Base-by-base conservation (phyloP, 495 filamentous ascomycete genomes). In the Lasiosphaeria ovina region DNA sequence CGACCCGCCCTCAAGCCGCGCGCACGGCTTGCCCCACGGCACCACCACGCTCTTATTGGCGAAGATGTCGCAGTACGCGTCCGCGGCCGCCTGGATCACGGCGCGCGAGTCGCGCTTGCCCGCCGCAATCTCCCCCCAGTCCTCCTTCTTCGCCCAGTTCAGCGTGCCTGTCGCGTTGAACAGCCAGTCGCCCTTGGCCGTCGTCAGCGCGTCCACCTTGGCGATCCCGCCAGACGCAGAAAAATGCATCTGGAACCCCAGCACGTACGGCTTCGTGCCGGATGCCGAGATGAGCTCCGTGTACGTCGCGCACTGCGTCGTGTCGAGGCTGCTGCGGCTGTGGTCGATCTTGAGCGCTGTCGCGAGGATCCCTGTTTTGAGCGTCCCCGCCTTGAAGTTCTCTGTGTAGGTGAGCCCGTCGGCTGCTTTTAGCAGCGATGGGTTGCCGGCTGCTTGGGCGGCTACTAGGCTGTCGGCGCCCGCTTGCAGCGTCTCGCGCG, bases 101-200 rank as follows among this genome's bases (percentile, higher is more conserved):
- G 61, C 77, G 16, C 79, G 71, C 34, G 70, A 62, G 61, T 80
- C 76, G 31, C 75, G 72, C 60, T 76, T 60, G n/a, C 58, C 73
- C 35, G 60, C 74, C 3, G 80, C 76, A 60, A 83, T 81, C 42
- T 69, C 60, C 34, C 66, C 67, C 80, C 79, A 83, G 42, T 69
- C 63, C 62, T 79, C 76, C 5, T 68, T 54, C 11, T 63, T 62
- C 5, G 77, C 74, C 69, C 76, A 80, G 16, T 72, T 59, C 49
- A 78, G 74, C 14, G 80, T 82, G 17, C 75, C 73, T 10, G 75
- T 76, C 1, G 79, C 79, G 63, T 82, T 77, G 71, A 82, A 82
- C n/a, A 79, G 68, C 79, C 79, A 81, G 60, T 77, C 71, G 47
- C 74, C 75, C 14, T 71, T 72, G 34, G 72, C 72, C 7, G 74